A percentile compares a stretch with the other conserved stretches of the same genome.
Conservation (phyloP, 2,329 filamentous ascomycete species). For the Talaromyces atroroseus region DNA sequence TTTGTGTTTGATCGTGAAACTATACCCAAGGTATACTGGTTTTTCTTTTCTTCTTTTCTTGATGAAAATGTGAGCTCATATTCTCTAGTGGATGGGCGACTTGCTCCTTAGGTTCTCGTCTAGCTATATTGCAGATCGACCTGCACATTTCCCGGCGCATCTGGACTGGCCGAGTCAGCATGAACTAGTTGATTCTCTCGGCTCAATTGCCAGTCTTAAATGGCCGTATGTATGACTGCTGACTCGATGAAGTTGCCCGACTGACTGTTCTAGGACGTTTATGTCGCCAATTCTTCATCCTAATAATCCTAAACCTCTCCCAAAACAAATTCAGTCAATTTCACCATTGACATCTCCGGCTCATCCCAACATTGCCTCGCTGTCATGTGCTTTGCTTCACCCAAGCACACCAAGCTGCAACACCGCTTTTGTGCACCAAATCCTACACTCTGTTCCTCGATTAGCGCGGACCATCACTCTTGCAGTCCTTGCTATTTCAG, state of each 20-base stretch:
- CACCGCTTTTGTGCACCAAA: conserved; percentile 81
- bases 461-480: conserved; percentile 66
- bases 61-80: not conserved
- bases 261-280: conserved; percentile 53
- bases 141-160: conserved; percentile 59
- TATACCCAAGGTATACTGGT: conserved; percentile 53
- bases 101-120: conserved; percentile 68
- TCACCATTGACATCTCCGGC: conserved; percentile 75
- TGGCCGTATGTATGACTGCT: conserved; percentile 66
- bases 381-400: conserved; percentile 87
- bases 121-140: conserved; percentile 71
- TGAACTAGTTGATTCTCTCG: conserved; percentile 74
- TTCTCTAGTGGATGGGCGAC: conserved; percentile 50
- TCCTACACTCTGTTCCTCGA: conserved; percentile 73
- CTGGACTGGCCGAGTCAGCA: conserved; percentile 70
- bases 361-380: conserved; percentile 76
- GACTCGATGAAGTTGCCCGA: not conserved
- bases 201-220: conserved; percentile 70
- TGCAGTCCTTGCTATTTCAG: conserved; percentile 61
- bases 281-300: conserved; percentile 84
- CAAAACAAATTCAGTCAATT: conserved; percentile 63
- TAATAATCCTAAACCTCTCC: conserved; percentile 49
- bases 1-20: conserved; percentile 72
- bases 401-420: conserved; percentile 82
- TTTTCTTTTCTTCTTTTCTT: not conserved